phyloP scores from a whole-genome alignment of 306 rosid species.

The Oemleria cerasiformis region DNA sequence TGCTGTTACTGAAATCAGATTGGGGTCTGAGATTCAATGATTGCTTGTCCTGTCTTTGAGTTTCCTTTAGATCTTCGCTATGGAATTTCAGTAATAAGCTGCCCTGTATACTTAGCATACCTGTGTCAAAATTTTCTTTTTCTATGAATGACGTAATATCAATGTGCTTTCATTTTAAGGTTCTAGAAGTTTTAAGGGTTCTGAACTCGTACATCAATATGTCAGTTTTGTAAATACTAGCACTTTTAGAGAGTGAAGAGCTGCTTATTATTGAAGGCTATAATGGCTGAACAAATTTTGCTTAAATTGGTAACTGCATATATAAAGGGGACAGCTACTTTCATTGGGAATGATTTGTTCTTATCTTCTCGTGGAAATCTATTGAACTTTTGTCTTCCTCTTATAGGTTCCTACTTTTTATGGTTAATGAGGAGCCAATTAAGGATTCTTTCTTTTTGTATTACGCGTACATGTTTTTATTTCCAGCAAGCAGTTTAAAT shows the following conservation, averaged over 20 bases:
- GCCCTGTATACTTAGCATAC: not conserved
- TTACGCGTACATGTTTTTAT: not conserved
- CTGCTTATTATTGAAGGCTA: slow-evolving; percentile 1
- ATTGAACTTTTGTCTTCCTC: too few relatives aligned
- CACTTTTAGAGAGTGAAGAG: not conserved
- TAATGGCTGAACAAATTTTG: not conserved
- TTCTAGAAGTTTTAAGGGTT: too few relatives aligned
- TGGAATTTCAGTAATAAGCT: not conserved
- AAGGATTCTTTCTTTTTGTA: not conserved
- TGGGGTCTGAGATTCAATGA: not conserved
- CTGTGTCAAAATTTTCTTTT: not conserved
- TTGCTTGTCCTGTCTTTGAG: not conserved
- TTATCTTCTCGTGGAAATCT: too few relatives aligned
- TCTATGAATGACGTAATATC: not conserved
- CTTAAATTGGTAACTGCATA: not conserved
- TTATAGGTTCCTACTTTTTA: too few relatives aligned
- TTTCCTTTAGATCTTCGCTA: not conserved
- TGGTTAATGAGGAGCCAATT: not conserved
- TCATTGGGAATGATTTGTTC: too few relatives aligned
- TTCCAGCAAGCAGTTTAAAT: not conserved
- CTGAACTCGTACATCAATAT: not conserved
- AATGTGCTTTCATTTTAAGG: not conserved
- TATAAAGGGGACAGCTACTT: too few relatives aligned
- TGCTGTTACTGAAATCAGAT: not conserved
- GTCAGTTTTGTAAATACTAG: not conserved